phyloP scores from a whole-genome alignment of 2,329 filamentous ascomycete species.

The Pseudogymnoascus sp. region DNA sequence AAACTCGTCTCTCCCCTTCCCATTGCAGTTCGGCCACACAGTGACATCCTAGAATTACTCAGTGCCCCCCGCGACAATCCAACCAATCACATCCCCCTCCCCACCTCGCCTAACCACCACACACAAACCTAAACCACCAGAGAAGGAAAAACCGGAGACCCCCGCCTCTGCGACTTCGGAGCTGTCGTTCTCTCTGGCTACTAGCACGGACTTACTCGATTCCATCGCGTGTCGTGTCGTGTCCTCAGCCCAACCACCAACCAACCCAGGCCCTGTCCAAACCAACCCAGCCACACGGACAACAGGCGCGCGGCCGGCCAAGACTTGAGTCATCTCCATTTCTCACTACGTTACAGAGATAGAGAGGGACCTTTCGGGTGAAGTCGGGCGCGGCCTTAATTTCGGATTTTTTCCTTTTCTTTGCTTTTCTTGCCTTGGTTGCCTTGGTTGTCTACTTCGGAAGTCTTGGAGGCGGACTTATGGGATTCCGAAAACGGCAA shows the following conservation, averaged over 20 bases:
- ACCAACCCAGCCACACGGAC: background rate
- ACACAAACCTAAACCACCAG: background rate
- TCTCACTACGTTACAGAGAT: background rate
- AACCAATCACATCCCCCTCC: background rate
- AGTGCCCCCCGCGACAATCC: background rate
- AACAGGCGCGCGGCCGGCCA: background rate
- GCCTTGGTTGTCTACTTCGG: background rate
- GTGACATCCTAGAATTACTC: background rate
- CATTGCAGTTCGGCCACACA: background rate
- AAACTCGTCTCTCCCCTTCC: background rate
- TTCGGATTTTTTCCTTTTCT: background rate
- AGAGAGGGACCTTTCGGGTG: background rate
- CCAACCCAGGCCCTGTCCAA: too few relatives aligned
- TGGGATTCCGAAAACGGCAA: background rate
- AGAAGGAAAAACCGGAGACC: background rate
- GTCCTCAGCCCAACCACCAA: background rate
- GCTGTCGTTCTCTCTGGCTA: too few relatives aligned
- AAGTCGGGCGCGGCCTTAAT: background rate
- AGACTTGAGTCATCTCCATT: conserved; percentile 1
- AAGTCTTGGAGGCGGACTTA: background rate
- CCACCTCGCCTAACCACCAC: background rate
- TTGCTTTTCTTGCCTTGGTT: background rate
- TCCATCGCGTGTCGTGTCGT: background rate
- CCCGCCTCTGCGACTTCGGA: background rate
- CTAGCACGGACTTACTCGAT: background rate